These are phyloP conservation scores for Hanseniaspora nectarophila DNA, from an alignment of 805 yeast genomes.

Conservation along the genomic window DNA sequence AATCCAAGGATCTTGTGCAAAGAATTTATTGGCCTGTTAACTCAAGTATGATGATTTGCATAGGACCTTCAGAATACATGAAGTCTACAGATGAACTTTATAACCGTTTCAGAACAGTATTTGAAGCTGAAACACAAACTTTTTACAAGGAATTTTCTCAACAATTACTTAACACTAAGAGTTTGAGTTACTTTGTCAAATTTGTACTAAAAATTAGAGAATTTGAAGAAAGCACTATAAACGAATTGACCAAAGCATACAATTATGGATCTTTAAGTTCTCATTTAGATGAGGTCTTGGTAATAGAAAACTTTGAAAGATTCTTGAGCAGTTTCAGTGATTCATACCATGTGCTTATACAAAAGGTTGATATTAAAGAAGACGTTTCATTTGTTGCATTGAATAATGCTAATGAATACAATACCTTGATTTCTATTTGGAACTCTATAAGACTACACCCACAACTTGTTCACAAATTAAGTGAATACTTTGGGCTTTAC, in stretches of 20 bases:
- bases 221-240: slow-evolving; percentile 72
- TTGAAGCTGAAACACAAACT: slow-evolving; percentile 22
- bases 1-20: slow-evolving; percentile 6
- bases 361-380: slow-evolving; percentile 44
- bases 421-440: slow-evolving; percentile 2
- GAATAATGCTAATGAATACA: not conserved
- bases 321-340: slow-evolving; percentile 10
- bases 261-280: slow-evolving; percentile 41
- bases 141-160: slow-evolving; percentile 61
- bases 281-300: slow-evolving; percentile 54
- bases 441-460: slow-evolving; percentile 11
- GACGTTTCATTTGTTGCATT: slow-evolving; percentile 16
- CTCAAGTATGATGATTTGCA: slow-evolving; percentile 80
- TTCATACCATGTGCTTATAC: slow-evolving; percentile 21
- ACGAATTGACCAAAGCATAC: slow-evolving; percentile 51
- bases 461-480: slow-evolving; percentile 6
- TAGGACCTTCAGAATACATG: slow-evolving; percentile 80
- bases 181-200: slow-evolving; percentile 81
- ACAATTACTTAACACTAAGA: slow-evolving; percentile 54
- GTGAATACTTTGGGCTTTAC: slow-evolving; percentile 10
- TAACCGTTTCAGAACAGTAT: slow-evolving; percentile 32
- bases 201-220: slow-evolving; percentile 72
- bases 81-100: slow-evolving; percentile 75
- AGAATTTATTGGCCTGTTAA: slow-evolving; percentile 49
- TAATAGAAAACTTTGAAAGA: slow-evolving; percentile 14